Evolutionary conservation across 768 basidiomycete genomes (phyloP), one percentile per base, ranked within the genome.

Genomic region (Podaxis sp.): DNA sequence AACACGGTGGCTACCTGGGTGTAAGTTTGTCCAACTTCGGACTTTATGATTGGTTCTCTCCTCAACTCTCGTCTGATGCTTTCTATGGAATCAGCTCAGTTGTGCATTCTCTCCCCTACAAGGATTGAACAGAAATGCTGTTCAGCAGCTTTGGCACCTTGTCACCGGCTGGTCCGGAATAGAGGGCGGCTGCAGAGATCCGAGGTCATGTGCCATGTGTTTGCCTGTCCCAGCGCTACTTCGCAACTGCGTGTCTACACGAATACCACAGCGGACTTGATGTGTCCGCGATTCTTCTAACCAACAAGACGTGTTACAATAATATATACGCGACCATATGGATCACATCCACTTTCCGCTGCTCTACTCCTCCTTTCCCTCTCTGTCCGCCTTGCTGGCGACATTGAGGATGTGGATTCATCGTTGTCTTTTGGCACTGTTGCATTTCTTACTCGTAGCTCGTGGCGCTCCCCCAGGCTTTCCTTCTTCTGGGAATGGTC

Each of bases 401-500:
- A 25, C 44, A 1, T 32, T 64, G 44, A 59, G 67, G 63, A 69
- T 68, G 68, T 71, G 70, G 71, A 58, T 61, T 16, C 62, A 65
- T 50, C 67, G 65, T 56, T 40, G 63, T 32, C 58, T 66, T n/a
- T 59, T 72, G 47, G 69, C 68, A 7, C 51, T 72, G 3, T 53
- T 62, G 9, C 70, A 68, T 36, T 63, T 73, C 37, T 35, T 61
- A 18, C 47, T 61, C 14, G 35, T 61, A 23, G 53, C 28, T 18
- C 42, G 25, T 0, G 25, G 66, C 23, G 70, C 72, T 18, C 76
- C 78, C 35, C 53, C 74, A 11, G 79, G 77, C n/a, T 89, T 91
- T 66, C 89, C 89, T 0, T 63, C 73, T 3, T 85, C 86, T 11
- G 89, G 89, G n/a, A 90, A 91, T 71, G 89, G 83, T 5, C 74